Evolutionary conservation across 2,329 filamentous ascomycete genomes (phyloP).

Genomic region (Fusarium begoniae): DNA sequence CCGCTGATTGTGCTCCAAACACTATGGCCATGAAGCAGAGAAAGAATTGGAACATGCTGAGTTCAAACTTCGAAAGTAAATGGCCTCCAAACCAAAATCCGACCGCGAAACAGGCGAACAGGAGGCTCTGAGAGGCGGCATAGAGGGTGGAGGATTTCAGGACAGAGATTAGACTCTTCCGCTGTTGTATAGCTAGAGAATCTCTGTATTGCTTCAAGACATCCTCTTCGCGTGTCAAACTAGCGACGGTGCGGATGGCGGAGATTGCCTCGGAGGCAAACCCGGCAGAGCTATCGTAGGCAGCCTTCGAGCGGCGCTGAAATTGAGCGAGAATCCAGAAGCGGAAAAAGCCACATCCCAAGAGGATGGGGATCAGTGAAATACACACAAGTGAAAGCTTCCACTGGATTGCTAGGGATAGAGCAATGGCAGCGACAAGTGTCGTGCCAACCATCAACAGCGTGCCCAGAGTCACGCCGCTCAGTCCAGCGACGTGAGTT

Average conservation of each 20-base stretch:
- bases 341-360: conserved; percentile 85
- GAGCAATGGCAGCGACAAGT: conserved; percentile 74
- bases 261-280: conserved; percentile 95
- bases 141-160: conserved; percentile 82
- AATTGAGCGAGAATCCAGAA: conserved; percentile 87
- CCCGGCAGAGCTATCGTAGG: conserved; percentile 82
- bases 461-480: conserved; percentile 87
- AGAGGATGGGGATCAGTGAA: conserved; percentile 77
- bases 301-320: conserved; percentile 79
- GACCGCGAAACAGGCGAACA: conserved; percentile 72
- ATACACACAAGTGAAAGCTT: conserved; percentile 87
- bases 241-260: conserved; percentile 86
- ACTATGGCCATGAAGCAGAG: conserved; percentile 88
- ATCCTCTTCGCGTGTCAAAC: conserved; percentile 57
- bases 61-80: too few relatives aligned
- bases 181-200: conserved; percentile 73
- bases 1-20: conserved; percentile 56
- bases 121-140: conserved; percentile 61
- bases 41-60: conserved; percentile 84
- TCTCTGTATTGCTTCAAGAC: conserved; percentile 77
- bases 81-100: conserved; percentile 85
- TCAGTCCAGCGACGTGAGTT: conserved; percentile 87
- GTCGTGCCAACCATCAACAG: conserved; percentile 84
- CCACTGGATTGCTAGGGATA: conserved; percentile 83
- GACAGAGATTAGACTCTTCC: conserved; percentile 75